Percentiles rank a stretch among this genome's conserved stretches.
Evolutionary conservation across 148 eudicot species (phyloP).

Genomic region (Vaccinium corymbosum): DNA sequence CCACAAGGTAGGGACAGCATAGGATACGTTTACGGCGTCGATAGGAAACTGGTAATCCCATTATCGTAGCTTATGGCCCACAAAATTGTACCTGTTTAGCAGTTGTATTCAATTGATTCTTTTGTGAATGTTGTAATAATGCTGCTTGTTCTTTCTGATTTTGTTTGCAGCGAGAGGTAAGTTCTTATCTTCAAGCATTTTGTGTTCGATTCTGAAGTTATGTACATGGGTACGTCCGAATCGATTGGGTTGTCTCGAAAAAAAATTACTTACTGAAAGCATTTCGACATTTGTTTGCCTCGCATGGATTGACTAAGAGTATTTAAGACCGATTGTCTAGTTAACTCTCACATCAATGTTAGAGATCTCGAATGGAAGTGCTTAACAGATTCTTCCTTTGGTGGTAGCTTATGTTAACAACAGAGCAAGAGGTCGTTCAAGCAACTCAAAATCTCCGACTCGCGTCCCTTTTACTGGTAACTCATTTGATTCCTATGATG

Average conservation of each 20-base stretch:
- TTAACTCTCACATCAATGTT: slow-evolving; percentile 59
- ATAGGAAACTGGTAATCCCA: slow-evolving; percentile 25
- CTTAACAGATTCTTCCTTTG: slow-evolving; percentile 82
- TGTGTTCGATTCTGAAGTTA: slow-evolving; percentile 82
- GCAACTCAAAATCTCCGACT: slow-evolving; percentile 87
- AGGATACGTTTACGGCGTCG: slow-evolving; percentile 33
- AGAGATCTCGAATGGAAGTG: slow-evolving; percentile 49
- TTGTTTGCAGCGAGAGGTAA: slow-evolving; percentile 99
- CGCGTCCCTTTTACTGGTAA: slow-evolving; percentile 54
- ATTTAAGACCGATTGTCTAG: slow-evolving; percentile 44
- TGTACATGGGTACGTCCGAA: slow-evolving; percentile 70
- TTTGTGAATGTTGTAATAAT: slow-evolving; percentile 28
- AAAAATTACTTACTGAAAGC: slow-evolving; percentile 45
- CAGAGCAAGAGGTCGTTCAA: slow-evolving; percentile 78
- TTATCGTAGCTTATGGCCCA: slow-evolving; percentile 20
- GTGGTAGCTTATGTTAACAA: slow-evolving; percentile 97
- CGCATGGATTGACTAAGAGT: slow-evolving; percentile 51
- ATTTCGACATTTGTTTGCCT: slow-evolving; percentile 38
- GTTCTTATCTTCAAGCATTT: slow-evolving; percentile 85
- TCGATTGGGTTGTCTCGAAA: slow-evolving; percentile 50
- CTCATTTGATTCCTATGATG: slow-evolving; percentile 55
- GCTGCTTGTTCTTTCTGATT: slow-evolving; percentile 46
- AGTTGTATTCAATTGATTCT: neutral
- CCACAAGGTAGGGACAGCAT: slow-evolving; percentile 86
- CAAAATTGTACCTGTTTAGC: neutral